phyloP scores from a whole-genome alignment of 192 early-diverging fungal genomes.

The Phlyctochytrium planicorne region DNA sequence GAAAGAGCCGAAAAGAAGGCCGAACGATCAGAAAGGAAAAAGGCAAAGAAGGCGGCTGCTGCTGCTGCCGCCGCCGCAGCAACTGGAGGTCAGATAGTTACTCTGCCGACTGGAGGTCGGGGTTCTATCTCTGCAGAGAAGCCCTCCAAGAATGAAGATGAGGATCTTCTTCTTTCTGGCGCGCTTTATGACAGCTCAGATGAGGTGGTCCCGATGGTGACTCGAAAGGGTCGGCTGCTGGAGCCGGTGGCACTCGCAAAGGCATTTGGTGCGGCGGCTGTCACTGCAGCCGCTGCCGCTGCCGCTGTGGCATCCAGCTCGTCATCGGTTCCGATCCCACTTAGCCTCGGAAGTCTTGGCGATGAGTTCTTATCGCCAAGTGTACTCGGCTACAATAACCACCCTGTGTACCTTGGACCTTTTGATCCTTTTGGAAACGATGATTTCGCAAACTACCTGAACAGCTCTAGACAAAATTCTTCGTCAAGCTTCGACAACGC shows the following conservation, averaged over 20 bases:
- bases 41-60: slow-evolving; percentile 15
- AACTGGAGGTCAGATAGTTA: not conserved
- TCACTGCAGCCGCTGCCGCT: slow-evolving; percentile 9
- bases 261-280: slow-evolving; percentile 5
- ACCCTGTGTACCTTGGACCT: slow-evolving; percentile 49
- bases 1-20: slow-evolving; percentile 2
- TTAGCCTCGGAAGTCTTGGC: not conserved
- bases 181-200: slow-evolving; percentile 17
- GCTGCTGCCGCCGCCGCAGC: slow-evolving; percentile 5
- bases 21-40: slow-evolving; percentile 19
- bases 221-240: not conserved
- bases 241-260: slow-evolving; percentile 6
- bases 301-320: not conserved
- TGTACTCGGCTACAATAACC: slow-evolving; percentile 38
- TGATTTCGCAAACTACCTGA: slow-evolving; percentile 18
- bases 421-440: slow-evolving; percentile 54
- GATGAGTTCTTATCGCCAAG: not conserved
- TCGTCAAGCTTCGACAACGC: too few species aligned
- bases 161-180: not conserved
- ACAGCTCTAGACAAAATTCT: not conserved
- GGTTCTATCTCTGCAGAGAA: slow-evolving; percentile 3
- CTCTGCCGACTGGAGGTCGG: not conserved
- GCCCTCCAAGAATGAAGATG: slow-evolving; percentile 7
- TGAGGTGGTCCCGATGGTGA: slow-evolving; percentile 21
- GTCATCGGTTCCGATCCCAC: not conserved